Conservation (phyloP, 2,329 filamentous ascomycete genomes). For the Aspergillus floridensis region DNA sequence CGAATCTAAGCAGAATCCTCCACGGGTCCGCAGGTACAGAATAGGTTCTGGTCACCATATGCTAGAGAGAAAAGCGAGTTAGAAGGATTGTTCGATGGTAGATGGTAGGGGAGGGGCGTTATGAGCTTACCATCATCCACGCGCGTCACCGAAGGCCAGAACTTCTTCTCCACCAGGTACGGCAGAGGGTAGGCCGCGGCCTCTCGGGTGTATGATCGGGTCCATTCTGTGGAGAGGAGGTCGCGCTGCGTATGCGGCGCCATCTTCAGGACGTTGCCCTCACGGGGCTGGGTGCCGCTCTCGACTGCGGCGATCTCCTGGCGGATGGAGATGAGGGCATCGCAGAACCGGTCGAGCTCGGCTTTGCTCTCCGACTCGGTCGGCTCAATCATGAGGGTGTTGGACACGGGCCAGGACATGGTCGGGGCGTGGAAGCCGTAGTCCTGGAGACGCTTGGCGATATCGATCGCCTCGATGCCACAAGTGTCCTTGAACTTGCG, state of each 20-base stretch:
- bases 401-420: conserved; percentile 93
- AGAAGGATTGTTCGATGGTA: conserved; percentile 17
- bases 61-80: conserved; percentile 50
- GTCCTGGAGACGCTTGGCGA: conserved; percentile 94
- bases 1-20: conserved; percentile 51
- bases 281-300: conserved; percentile 69
- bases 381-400: conserved; percentile 97
- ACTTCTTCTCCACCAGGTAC: conserved; percentile 91
- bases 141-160: conserved; percentile 86
- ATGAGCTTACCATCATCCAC: conserved; percentile 79
- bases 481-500: conserved; percentile 79
- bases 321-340: conserved; percentile 83
- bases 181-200: conserved; percentile 82
- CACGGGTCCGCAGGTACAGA: conserved; percentile 89
- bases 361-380: conserved; percentile 90
- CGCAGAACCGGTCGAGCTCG: conserved; percentile 89
- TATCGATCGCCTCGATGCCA: conserved; percentile 86
- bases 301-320: conserved; percentile 81
- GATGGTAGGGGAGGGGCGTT: neutral
- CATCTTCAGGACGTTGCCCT: conserved; percentile 84
- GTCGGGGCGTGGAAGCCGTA: conserved; percentile 97
- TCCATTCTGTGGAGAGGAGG: conserved; percentile 73
- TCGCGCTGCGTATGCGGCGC: conserved; percentile 83
- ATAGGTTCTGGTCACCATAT: conserved; percentile 87
- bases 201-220: conserved; percentile 75